Conservation (phyloP, 2,329 filamentous ascomycete species). For the Penicillium sp. region DNA sequence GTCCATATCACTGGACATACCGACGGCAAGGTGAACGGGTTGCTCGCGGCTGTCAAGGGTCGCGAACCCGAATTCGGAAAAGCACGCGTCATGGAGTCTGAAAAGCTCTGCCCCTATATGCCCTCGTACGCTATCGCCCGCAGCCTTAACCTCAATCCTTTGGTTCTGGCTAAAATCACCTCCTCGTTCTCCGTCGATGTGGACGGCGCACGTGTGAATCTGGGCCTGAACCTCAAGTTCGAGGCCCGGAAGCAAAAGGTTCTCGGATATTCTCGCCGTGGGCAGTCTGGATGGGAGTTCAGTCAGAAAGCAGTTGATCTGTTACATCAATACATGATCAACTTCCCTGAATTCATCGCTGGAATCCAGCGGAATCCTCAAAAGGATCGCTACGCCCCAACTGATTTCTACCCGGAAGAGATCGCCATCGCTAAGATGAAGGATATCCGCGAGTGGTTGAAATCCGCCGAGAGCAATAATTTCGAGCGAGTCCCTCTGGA, state of each 20-base stretch:
- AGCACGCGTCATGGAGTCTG: slow-evolving; percentile 69
- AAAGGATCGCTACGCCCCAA: slow-evolving; percentile 79
- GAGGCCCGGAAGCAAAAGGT: slow-evolving; percentile 95
- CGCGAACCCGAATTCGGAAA: slow-evolving; percentile 82
- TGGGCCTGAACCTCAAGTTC: slow-evolving; percentile 95
- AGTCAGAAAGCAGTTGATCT: slow-evolving; percentile 80
- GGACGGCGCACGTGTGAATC: slow-evolving; percentile 79
- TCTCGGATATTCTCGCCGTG: slow-evolving; percentile 88
- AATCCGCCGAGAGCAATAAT: slow-evolving; percentile 83
- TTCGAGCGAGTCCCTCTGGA: slow-evolving; percentile 96
- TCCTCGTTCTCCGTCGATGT: slow-evolving; percentile 87
- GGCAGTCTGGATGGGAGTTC: slow-evolving; percentile 90
- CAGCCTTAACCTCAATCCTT: slow-evolving; percentile 76
- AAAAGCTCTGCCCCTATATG: slow-evolving; percentile 72
- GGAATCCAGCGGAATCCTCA: slow-evolving; percentile 83
- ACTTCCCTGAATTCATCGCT: slow-evolving; percentile 93
- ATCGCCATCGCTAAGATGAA: slow-evolving; percentile 79
- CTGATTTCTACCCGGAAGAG: slow-evolving; percentile 78
- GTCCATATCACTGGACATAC: slow-evolving; percentile 77
- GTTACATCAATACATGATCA: slow-evolving; percentile 85
- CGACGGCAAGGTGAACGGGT: slow-evolving; percentile 74
- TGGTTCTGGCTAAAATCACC: slow-evolving; percentile 93
- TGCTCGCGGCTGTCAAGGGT: slow-evolving; percentile 70
- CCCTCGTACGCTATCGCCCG: slow-evolving; percentile 89
- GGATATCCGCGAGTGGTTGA: slow-evolving; percentile 92